Evolutionary conservation across 1,284 basidiomycete genomes (phyloP), one percentile per base, ranked within the genome.

Genomic region (Rhodotorula glutinis): DNA sequence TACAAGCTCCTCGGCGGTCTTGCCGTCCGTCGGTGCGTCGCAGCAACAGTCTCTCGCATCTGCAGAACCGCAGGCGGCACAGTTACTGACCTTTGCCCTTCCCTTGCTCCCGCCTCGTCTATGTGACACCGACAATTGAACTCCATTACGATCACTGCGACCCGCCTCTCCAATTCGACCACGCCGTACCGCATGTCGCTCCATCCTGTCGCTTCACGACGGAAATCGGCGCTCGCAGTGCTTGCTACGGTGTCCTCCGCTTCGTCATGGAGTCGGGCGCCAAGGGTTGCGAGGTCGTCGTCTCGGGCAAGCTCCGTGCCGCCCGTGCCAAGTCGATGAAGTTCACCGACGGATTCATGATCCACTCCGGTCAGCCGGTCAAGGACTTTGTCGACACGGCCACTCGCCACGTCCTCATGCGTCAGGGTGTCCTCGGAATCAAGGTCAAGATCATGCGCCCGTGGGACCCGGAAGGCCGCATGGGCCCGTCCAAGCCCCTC

Each of bases 391-490:
- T 99, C 71, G 95, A 98, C 84, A 87, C 92, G 78, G 96, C 96
- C 71, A 94, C 98, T 78, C 88, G 96, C 76, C 96, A 99, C 85
- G 96, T 98, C 76, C 86, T 98, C 77, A 88, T 99, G 77, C 90
- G 92, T 79, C 96, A 99, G 82, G 96, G 96, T 88, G 96, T 99
- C 69, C 87, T 99, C 75, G 96, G 96, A 79, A 98, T 99, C 85
- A 98, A 98, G 83, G 96, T 99, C 80, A 99, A 98, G 85, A 98
- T 99, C 82, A 98, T 98, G 95, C 94, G 95, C 83, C 92, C 90
- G 72, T 88, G 85, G 82, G 96, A 98, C 82, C 91, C 93, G 68
- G 88, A 91, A 78, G 93, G 93, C 70, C 85, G 86, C 75, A 82
- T 85, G 66, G 94, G 94, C 66, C 95, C 94, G 78, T 85, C 86